Base-by-base conservation (phyloP, 2,329 filamentous ascomycete species). In the Clonostachys chloroleuca region DNA sequence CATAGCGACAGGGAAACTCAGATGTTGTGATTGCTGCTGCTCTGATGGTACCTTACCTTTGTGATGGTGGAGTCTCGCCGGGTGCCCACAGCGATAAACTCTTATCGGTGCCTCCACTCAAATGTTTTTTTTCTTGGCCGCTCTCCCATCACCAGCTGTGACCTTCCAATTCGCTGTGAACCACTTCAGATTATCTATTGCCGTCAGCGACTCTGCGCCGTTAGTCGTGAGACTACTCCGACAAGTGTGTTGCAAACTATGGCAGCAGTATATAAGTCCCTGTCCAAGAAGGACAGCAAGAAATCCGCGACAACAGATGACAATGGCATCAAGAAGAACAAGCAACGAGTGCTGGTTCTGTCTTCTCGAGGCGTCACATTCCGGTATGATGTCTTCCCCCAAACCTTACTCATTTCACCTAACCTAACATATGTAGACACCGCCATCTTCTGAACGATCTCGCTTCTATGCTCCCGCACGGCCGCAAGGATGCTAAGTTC, bases 401-500 rank as follows among this genome's bases (percentile, higher is more conserved):
- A 30, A 30, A 30, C 24, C 24, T 30, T 9, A 30, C 24, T 30
- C 24, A 39, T 12, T 39, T n/a, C 5, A 39, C 36, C 36, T 43
- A 12, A 20, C 6, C 12, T 41, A 33, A 30, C 17, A 16, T 14
- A 10, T 50, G 37, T 57, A 95, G 92, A 67, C 94, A 96, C 68
- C 87, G 94, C 40, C 94, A 99, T 71, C 77, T 99, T 40, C 79
- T 99, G 52, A 89, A 92, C 61, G 94, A 99, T 62, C 77, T 99
- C 43, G 83, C 90, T 49, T 80, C 87, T 33, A 84, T 99, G 68
- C 84, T 99, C 54, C 94, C 94, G 3, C 94, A 99, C 66, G 85
- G 86, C 55, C 84, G 90, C 62, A 96, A 95, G 73, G 94, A 99
- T 65, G 90, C 88, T 58, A 99, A 99, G 70, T 89, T 96, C 55